These are phyloP conservation scores for Alternaria incomplexa DNA, from an alignment of 2,329 filamentous ascomycete species.

Conservation along the genomic window DNA sequence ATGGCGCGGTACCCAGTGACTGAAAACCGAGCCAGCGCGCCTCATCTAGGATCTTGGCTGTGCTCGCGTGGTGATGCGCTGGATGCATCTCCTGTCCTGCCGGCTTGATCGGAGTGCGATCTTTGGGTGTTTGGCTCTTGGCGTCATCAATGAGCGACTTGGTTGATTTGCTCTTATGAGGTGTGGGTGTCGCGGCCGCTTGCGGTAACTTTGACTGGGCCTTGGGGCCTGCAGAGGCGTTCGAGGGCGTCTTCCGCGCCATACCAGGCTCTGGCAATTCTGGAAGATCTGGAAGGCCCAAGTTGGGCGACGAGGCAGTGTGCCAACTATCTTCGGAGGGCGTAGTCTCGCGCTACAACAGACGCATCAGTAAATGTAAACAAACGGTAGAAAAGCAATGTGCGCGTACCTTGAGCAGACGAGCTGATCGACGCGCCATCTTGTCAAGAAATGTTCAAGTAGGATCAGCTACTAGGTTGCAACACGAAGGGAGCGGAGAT, in stretches of 20 bases:
- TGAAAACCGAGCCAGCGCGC: slow-evolving; percentile 83
- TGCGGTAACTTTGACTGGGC: slow-evolving; percentile 35
- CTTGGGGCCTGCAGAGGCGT: slow-evolving; percentile 20
- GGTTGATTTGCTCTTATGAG: slow-evolving; percentile 51
- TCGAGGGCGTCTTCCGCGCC: slow-evolving; percentile 29
- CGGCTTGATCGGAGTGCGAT: slow-evolving; percentile 71
- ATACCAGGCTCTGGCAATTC: slow-evolving; percentile 25
- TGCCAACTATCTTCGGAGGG: slow-evolving; percentile 34
- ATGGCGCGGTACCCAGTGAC: slow-evolving; percentile 62
- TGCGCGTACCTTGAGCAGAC: slow-evolving; percentile 43
- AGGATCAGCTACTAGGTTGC: slow-evolving; percentile 3
- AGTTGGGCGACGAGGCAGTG: slow-evolving; percentile 32
- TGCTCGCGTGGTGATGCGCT: slow-evolving; percentile 76
- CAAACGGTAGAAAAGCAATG: slow-evolving; percentile 19
- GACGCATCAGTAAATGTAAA: slow-evolving; percentile 37
- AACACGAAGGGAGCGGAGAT: slow-evolving; percentile 21
- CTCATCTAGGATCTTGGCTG: slow-evolving; percentile 77
- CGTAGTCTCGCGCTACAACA: slow-evolving; percentile 35
- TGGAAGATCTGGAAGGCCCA: slow-evolving; percentile 29
- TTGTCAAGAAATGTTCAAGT: slow-evolving; percentile 15
- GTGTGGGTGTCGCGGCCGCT: slow-evolving; percentile 48
- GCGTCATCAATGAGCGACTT: slow-evolving; percentile 25
- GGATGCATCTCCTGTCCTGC: slow-evolving; percentile 88
- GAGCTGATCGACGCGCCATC: slow-evolving; percentile 47
- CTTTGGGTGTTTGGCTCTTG: slow-evolving; percentile 59